A percentile compares a stretch with the other conserved stretches of the same genome.
phyloP scores from a whole-genome alignment of 2,329 filamentous ascomycete species.

The Cercospora zeae-maydis region DNA sequence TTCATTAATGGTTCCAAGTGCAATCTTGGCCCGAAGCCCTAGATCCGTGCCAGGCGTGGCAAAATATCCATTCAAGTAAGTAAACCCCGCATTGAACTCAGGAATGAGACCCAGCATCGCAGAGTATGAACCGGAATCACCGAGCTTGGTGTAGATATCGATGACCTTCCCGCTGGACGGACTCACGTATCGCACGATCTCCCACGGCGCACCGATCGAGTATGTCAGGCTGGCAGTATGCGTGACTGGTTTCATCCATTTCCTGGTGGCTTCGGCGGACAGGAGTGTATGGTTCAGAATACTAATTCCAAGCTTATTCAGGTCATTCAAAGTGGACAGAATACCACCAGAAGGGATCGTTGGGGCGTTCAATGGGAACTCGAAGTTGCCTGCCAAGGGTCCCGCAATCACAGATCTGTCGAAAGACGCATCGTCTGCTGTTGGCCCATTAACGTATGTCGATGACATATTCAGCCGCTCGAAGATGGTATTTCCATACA shows the following conservation, averaged over 20 bases:
- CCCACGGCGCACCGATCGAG: conserved; percentile 47
- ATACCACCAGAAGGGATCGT: conserved; percentile 7
- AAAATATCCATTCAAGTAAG: conserved; percentile 33
- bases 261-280: conserved; percentile 38
- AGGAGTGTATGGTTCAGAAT: conserved; percentile 5
- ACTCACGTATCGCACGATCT: conserved; percentile 36
- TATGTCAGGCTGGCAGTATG: conserved; percentile 38
- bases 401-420: background rate
- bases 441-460: conserved; percentile 34
- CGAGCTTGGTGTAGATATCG: conserved; percentile 49
- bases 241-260: conserved; percentile 46
- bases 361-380: background rate
- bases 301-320: conserved; percentile 4
- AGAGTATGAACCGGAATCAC: conserved; percentile 35
- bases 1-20: background rate
- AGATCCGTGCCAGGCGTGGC: background rate
- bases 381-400: background rate
- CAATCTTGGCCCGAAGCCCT: background rate
- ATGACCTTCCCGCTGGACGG: conserved; percentile 36
- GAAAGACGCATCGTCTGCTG: background rate
- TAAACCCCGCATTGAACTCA: conserved; percentile 46
- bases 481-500: conserved; percentile 41
- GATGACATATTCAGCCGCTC: conserved; percentile 28
- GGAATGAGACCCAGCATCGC: conserved; percentile 41
- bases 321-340: conserved; percentile 3